These are phyloP conservation scores for Fusarium napiforme DNA, from an alignment of 2,329 filamentous ascomycete species.

Conservation along the genomic window DNA sequence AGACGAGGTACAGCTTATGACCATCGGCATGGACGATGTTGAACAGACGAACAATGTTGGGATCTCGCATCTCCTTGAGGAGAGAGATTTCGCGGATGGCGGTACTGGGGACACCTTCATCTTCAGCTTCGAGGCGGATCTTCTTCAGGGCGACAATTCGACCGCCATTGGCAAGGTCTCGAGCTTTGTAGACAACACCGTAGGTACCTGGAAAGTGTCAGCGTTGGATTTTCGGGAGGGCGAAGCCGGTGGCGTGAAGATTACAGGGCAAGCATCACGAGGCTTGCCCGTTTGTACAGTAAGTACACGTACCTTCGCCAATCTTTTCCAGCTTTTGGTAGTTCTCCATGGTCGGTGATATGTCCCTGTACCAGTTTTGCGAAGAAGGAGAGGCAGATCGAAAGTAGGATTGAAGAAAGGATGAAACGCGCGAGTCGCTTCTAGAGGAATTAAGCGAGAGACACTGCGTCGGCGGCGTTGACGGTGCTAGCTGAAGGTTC, in stretches of 20 bases:
- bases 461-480: conserved; percentile 32
- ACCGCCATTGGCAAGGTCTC: conserved; percentile 82
- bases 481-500: conserved; percentile 2
- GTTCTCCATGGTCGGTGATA: conserved; percentile 77
- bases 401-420: conserved; percentile 17
- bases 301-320: conserved; percentile 77
- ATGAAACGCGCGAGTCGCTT: conserved; percentile 16
- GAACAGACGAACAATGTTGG: conserved; percentile 86
- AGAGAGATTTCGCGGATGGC: conserved; percentile 95
- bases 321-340: conserved; percentile 98
- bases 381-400: conserved; percentile 10
- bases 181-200: conserved; percentile 94
- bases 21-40: conserved; percentile 96
- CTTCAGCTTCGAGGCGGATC: conserved; percentile 93
- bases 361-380: conserved; percentile 6
- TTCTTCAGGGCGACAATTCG: conserved; percentile 95
- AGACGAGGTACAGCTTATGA: conserved; percentile 93
- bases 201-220: conserved; percentile 75
- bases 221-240: not conserved
- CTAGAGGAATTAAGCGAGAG: conserved; percentile 23
- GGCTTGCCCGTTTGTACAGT: not conserved
- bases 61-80: conserved; percentile 93
- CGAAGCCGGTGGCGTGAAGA: conserved; percentile 1
- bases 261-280: not conserved
- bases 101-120: conserved; percentile 91